Conservation (phyloP, 148 eudicot species). For the Camellia granthamiana region DNA sequence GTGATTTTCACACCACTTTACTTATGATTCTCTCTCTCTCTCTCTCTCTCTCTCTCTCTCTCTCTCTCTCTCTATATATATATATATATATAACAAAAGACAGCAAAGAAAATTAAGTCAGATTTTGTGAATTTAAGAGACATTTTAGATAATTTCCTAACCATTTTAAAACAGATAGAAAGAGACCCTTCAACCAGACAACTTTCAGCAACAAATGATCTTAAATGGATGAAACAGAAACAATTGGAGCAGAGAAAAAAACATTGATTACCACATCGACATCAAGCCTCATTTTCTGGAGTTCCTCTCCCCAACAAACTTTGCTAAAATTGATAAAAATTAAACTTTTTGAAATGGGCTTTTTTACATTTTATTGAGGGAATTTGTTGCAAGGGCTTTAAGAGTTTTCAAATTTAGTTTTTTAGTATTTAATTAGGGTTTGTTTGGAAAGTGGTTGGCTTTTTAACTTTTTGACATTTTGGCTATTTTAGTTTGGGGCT, state of each 20-base stretch:
- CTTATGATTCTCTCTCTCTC: not conserved
- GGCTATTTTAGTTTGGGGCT: too few relatives aligned
- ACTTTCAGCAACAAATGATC: not conserved
- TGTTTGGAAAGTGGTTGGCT: too few relatives aligned
- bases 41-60: too few relatives aligned
- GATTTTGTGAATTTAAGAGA: too few relatives aligned
- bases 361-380: not conserved
- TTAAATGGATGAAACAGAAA: not conserved
- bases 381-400: too few relatives aligned
- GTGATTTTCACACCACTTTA: constrained; percentile 6
- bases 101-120: not conserved
- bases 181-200: constrained; percentile 8
- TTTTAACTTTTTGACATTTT: too few relatives aligned
- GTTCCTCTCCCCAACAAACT: not conserved
- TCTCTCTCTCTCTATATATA: too few relatives aligned
- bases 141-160: not conserved
- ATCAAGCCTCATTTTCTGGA: not conserved
- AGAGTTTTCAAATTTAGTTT: too few relatives aligned
- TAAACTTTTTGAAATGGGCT: not conserved
- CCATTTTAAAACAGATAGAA: constrained; percentile 1
- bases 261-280: not conserved
- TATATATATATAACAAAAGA: not conserved
- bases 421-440: too few relatives aligned
- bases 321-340: not conserved
- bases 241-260: not conserved